Evolutionary conservation across 192 early-diverging fungal species (phyloP), one percentile per base, ranked within the genome.

Genomic region (Backusella australiensis): DNA sequence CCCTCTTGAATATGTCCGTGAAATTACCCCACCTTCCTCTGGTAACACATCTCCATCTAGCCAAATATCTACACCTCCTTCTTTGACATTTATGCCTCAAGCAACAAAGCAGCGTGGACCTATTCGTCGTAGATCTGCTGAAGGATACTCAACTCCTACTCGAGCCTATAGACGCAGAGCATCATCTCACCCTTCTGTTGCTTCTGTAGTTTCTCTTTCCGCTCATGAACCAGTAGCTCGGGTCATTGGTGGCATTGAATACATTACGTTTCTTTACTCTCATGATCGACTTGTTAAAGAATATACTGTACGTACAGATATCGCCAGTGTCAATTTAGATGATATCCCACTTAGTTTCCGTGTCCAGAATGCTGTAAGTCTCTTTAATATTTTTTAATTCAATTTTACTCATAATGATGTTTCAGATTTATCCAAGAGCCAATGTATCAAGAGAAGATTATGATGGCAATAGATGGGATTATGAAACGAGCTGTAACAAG

Each of bases 401-500:
- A 7, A 29, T 65, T 32, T 69, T 59, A 36, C 1, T 35, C 17
- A 46, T 35, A 69, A 19, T 41, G 0, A 34, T 35, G 42, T 34
- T 69, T 23, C 90, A 89, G 77, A 86, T 94, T 17, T 94, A 94
- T 67, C 91, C 92, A 11, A 83, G 90, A 8, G 93, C 93, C 14
- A 83, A 87, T 75, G 84, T 86, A 34, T 41, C 76, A 26, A 36
- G 74, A 11, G 35, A 77, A 12, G 53, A 78, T 17, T 91, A 94
- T 75, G 78, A 78, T 3, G 93, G 93, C 26, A 93, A 93, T 73
- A 85, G 93, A 15, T 94, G 91, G 90, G 77, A 84, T 9, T 95
- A 95, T 78, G 93, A 95, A 77, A 93, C 87, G 0, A 84, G 87
- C 41, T 93, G 92, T 77, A 95, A 95, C 69, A 73, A 72, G 11